Percentiles rank a stretch among this genome's conserved stretches.
Conservation (phyloP, 305 asterid species). For the Solanum aculeatissimum region DNA sequence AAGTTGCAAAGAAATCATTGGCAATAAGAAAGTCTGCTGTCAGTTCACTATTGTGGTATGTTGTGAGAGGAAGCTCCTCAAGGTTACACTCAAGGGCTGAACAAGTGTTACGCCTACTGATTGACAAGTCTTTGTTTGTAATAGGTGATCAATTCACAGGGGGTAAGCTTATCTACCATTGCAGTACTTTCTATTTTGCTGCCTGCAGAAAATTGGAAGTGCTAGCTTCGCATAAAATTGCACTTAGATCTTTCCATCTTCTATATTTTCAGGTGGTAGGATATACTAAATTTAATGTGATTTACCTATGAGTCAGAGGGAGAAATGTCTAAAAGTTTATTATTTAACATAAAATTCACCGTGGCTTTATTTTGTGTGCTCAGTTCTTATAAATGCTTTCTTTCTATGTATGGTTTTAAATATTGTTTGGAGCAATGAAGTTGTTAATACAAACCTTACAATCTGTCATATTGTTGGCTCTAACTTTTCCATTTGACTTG, state of each 20-base stretch:
- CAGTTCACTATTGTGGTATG: constrained; percentile 54
- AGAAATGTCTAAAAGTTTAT: not conserved
- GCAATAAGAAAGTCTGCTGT: constrained; percentile 50
- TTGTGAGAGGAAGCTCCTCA: constrained; percentile 59
- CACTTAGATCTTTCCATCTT: not conserved
- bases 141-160: constrained; percentile 36
- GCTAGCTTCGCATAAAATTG: not conserved
- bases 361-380: not conserved
- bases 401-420: not conserved
- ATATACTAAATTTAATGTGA: not conserved
- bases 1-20: constrained; percentile 60
- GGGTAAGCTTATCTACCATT: constrained; percentile 30
- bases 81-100: constrained; percentile 68
- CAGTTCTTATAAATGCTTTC: not conserved
- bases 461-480: not conserved
- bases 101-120: constrained; percentile 36
- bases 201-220: not conserved
- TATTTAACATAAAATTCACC: not conserved
- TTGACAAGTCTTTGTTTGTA: constrained; percentile 37
- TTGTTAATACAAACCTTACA: not conserved
- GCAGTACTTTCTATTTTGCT: not conserved
- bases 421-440: not conserved
- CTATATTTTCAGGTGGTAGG: not conserved
- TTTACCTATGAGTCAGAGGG: not conserved
- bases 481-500: not conserved